These are phyloP conservation scores for Spathaspora passalidarum DNA, from an alignment of 805 yeast species.

Conservation along the genomic window DNA sequence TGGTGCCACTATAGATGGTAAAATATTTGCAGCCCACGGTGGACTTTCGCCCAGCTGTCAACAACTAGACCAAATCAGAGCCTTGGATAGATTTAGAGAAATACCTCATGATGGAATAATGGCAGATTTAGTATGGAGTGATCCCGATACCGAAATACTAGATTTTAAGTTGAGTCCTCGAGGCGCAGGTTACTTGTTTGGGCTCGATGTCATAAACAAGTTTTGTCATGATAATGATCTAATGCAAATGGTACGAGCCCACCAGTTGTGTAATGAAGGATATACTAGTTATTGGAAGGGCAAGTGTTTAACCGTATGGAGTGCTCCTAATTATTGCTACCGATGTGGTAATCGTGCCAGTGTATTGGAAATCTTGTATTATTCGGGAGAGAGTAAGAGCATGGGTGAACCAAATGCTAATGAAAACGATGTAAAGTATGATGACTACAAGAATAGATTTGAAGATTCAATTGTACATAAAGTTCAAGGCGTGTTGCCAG, in stretches of 20 bases:
- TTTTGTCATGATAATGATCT: conserved; percentile 76
- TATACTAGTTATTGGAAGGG: conserved; percentile 90
- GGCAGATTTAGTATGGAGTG: conserved; percentile 99
- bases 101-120: conserved; percentile 99
- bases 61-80: conserved; percentile 84
- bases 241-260: conserved; percentile 86
- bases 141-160: conserved; percentile 79
- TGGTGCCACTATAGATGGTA: conserved; percentile 86
- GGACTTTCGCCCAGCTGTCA: conserved; percentile 95
- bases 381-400: conserved; percentile 37
- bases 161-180: conserved; percentile 90
- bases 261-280: conserved; percentile 95
- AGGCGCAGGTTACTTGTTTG: conserved; percentile 98
- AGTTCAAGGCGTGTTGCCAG: conserved; percentile 33
- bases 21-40: conserved; percentile 93
- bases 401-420: conserved; percentile 3
- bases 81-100: conserved; percentile 88
- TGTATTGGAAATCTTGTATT: conserved; percentile 75
- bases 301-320: conserved; percentile 93
- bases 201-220: conserved; percentile 83
- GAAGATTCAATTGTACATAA: conserved; percentile 5
- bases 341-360: conserved; percentile 96
- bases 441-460: conserved; percentile 5
- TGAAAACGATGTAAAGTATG: conserved; percentile 1
- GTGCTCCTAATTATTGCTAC: conserved; percentile 97